A percentile compares a stretch with the other conserved stretches of the same genome.
Conservation (phyloP, 2,329 filamentous ascomycete genomes). For the Domatiomyces catenatus region DNA sequence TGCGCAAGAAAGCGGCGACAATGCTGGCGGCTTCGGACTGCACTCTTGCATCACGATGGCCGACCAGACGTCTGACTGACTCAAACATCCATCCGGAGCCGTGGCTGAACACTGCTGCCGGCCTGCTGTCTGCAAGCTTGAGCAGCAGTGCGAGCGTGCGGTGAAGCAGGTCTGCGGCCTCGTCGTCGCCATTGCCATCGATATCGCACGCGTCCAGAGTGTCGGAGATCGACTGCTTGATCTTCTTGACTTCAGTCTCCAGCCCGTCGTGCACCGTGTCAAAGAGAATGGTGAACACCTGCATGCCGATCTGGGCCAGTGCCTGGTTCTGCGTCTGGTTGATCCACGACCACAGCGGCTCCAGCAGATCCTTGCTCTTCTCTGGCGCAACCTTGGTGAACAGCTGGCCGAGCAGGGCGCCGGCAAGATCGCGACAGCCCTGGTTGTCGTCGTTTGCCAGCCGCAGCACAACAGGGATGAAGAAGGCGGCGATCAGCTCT, state of each 20-base stretch:
- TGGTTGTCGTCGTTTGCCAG: constrained; percentile 78
- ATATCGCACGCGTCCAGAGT: constrained; percentile 6
- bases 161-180: constrained; percentile 53
- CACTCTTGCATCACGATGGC: constrained; percentile 56
- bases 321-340: constrained; percentile 56
- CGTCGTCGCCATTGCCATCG: constrained; percentile 36
- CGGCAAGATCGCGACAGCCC: constrained; percentile 70
- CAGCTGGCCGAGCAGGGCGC: constrained; percentile 61
- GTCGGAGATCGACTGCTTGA: constrained; percentile 6
- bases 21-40: constrained; percentile 64
- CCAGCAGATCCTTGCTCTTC: constrained; percentile 53
- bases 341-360: constrained; percentile 59
- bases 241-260: constrained; percentile 26
- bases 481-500: constrained; percentile 65
- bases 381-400: constrained; percentile 66
- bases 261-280: constrained; percentile 51
- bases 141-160: constrained; percentile 55
- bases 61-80: constrained; percentile 51
- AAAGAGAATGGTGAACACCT: constrained; percentile 71
- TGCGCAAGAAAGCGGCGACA: constrained; percentile 60
- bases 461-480: constrained; percentile 71
- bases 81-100: constrained; percentile 55
- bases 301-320: constrained; percentile 58
- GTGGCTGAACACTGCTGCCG: constrained; percentile 46
- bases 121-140: constrained; percentile 52